Evolutionary conservation across 352 stramenopile genomes (phyloP), one percentile per base, ranked within the genome.

Genomic region (Peronosclerospora sorghi): DNA sequence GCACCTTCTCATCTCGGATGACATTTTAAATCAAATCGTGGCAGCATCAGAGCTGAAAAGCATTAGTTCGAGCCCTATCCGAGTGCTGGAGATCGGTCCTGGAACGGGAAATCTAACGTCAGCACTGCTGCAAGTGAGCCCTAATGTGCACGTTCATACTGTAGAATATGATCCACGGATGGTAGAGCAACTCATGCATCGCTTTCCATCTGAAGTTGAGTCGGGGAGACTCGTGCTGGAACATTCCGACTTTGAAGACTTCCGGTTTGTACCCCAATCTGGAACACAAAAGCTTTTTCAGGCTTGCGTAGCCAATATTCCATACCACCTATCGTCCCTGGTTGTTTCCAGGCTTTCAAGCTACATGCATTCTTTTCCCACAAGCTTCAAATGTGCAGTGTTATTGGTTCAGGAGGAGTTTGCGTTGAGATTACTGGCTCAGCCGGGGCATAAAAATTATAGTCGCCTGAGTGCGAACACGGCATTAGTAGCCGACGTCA

Each of bases 361-460:
- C 49, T 83, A 86, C 56, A 80, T 86, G 63, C 65, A 75, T 42
- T 49, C 51, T 15, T 82, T 75, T 40, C 62, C 72, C 0, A 57
- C 59, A 18, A 64, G 42, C 9, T 70, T 86, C 41, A 59, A 69
- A 40, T 82, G 65, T 41, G 68, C 70, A 0, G 74, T 94, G 49
- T 50, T 94, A 27, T 57, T 94, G 15, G 72, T 94, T 15, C 81
- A 94, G 37, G 79, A 91, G 30, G 81, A 94, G 42, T 94, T 94
- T 46, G 78, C 78, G 1, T 51, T 72, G 51, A 57, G 81, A 29
- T 54, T 94, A 4, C 47, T 90, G 20, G 76, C 81, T n/a, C 70
- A 73, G 41, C 67, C 81, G 1, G 77, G 79, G 1, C 58, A 67
- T 20, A 72, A 86, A 47, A 86, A 72, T 54, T 94, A 90, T 59